Evolutionary conservation across 371 early-diverging fungal genomes (phyloP), one percentile per base, ranked within the genome.

Genomic region (Syncephalastrum contaminatum): DNA sequence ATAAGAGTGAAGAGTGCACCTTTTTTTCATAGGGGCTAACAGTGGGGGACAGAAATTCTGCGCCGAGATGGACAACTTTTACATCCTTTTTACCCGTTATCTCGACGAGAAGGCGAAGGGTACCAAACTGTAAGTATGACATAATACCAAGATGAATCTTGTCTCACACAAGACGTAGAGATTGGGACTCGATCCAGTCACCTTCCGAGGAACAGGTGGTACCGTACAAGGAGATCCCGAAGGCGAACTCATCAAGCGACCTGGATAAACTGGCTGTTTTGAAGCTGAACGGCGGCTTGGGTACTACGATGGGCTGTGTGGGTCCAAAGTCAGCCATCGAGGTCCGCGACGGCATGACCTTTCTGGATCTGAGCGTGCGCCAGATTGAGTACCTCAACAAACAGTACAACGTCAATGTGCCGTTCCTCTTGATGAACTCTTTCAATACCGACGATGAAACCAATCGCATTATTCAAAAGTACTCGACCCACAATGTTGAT

Each of bases 371-470:
- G 53, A 93, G 93, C 54, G 99, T 97, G 43, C 92, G 96, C 66
- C 99, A 99, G 77, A 91, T 99, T 65, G 98, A 98, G 90, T 89
- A 96, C 68, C 73, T 99, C 57, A 98, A 98, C 85, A 85, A 86
- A 60, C 80, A 83, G 50, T 83, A 94, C 74, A 85, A 86, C 47
- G 92, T 91, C 62, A 85, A 88, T 54, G 97, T 99, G 21, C 99
- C 99, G 3, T 87, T 99, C 48, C 93, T 99, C 53, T 83, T 99
- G 53, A 99, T 99, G 99, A 99, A 99, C 86, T 96, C 97, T 24
- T 99, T 99, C 87, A 99, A 99, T 72, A 99, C 99, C 0, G 94
- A 98, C 65, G 90, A 91, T n/a, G 95, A 97, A 69, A 99, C 99
- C 21, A 82, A 88, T 67, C 91, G 94, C 64, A 93, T 99, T 58